These are phyloP conservation scores for Orbilia javanica DNA, from an alignment of 2,329 filamentous ascomycete genomes.

Conservation along the genomic window DNA sequence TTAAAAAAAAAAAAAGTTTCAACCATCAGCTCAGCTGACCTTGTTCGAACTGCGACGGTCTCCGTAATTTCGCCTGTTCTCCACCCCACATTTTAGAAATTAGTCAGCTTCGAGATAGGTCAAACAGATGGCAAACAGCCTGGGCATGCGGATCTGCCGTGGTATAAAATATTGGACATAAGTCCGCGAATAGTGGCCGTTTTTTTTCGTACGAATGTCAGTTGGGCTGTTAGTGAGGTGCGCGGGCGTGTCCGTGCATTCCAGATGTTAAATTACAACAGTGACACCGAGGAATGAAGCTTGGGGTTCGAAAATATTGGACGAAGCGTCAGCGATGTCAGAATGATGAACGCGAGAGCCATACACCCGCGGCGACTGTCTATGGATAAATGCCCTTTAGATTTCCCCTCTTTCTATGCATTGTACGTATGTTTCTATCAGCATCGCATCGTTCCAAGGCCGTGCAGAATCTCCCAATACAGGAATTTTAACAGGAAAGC, in stretches of 20 bases:
- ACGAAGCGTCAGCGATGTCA: background rate
- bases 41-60: constrained; percentile 31
- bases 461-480: constrained; percentile 23
- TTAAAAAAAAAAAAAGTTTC: constrained; percentile 18
- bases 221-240: constrained; percentile 4
- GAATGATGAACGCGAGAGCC: constrained; percentile 1
- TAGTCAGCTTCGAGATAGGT: constrained; percentile 42
- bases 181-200: constrained; percentile 7
- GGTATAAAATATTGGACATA: constrained; percentile 16
- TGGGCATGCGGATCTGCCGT: constrained; percentile 23
- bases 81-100: constrained; percentile 49
- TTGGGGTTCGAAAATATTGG: background rate
- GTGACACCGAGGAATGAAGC: constrained; percentile 11
- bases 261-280: constrained; percentile 28
- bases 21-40: constrained; percentile 45
- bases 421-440: background rate
- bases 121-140: constrained; percentile 31
- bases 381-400: background rate
- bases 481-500: constrained; percentile 29
- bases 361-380: background rate
- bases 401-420: constrained; percentile 15
- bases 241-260: constrained; percentile 38
- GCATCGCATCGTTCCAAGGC: constrained; percentile 18
- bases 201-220: constrained; percentile 23
- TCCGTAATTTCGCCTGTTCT: constrained; percentile 40